Conservation (phyloP, 306 rosid genomes). For the Gastrolobium villosum region DNA sequence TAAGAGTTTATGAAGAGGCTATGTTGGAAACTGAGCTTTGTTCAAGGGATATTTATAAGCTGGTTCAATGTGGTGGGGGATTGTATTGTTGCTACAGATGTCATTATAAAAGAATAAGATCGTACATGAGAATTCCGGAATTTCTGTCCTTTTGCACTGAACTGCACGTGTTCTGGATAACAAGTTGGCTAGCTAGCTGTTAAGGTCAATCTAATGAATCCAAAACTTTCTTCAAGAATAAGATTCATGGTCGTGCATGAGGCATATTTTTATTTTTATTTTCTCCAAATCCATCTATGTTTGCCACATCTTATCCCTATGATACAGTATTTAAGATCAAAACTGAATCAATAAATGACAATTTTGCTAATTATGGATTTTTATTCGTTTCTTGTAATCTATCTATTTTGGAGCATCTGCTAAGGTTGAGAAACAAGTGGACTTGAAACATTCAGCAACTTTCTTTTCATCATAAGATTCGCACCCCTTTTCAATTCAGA, state of each 20-base stretch:
- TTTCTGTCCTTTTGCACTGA: slow-evolving; percentile 48
- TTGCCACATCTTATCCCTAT: slow-evolving; percentile 35
- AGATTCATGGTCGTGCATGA: slow-evolving; percentile 50
- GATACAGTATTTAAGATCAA: not conserved
- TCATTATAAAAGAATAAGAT: slow-evolving; percentile 41
- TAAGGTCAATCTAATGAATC: slow-evolving; percentile 49
- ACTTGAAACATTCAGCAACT: slow-evolving; percentile 29
- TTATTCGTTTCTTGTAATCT: not conserved
- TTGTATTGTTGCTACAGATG: slow-evolving; percentile 17
- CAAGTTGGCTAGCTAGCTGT: slow-evolving; percentile 49
- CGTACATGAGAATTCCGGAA: slow-evolving; percentile 42
- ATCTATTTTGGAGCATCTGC: slow-evolving; percentile 42
- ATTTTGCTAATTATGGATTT: not conserved
- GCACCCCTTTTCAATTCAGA: slow-evolving; percentile 30
- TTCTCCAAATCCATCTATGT: slow-evolving; percentile 29
- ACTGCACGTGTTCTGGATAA: slow-evolving; percentile 36
- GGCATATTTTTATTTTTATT: slow-evolving; percentile 34
- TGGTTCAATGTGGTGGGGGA: slow-evolving; percentile 30
- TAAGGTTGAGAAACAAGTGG: slow-evolving; percentile 35
- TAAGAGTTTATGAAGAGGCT: slow-evolving; percentile 25
- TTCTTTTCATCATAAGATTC: slow-evolving; percentile 43
- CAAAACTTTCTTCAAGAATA: slow-evolving; percentile 52
- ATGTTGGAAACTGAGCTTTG: slow-evolving; percentile 26
- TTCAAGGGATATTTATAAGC: slow-evolving; percentile 58
- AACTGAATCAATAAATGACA: not conserved